Conservation (phyloP, 116 monocot genomes). For the Thalassia testudinum region DNA sequence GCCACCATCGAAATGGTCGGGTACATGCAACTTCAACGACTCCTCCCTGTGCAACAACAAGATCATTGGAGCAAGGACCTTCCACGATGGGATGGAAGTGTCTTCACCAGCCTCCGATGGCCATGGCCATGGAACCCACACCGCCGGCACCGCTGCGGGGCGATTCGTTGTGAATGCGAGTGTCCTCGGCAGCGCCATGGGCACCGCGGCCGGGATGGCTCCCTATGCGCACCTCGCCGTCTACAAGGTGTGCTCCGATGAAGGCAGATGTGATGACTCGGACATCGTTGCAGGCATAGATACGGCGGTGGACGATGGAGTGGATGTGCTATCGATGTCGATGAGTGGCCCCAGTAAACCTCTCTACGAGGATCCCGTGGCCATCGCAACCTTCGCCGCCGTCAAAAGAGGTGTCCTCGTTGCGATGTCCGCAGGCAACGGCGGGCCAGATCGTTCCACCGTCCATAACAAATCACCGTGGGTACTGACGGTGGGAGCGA, state of each 20-base stretch:
- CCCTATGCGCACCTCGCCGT: conserved; percentile 7
- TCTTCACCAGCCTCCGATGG: too few species aligned
- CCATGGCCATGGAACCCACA: too few species aligned
- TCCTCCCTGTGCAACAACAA: too few species aligned
- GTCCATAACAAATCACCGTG: conserved; percentile 26
- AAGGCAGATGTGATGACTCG: not conserved
- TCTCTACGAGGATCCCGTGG: conserved; percentile 10
- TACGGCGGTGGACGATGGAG: conserved; percentile 25
- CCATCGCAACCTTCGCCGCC: conserved; percentile 17
- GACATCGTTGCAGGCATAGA: conserved; percentile 26
- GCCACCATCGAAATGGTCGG: too few species aligned
- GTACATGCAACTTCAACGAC: too few species aligned
- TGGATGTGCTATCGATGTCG: conserved; percentile 26
- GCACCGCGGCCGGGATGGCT: conserved; percentile 11
- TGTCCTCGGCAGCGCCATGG: too few species aligned
- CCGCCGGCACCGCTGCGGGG: too few species aligned
- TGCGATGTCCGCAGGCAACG: conserved; percentile 11
- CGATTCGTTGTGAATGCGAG: too few species aligned
- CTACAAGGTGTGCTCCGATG: conserved; percentile 13
- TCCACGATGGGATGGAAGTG: too few species aligned
- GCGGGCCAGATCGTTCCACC: conserved; percentile 7
- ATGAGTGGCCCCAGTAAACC: conserved; percentile 7
- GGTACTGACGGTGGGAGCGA: conserved; percentile 22
- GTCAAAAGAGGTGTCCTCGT: conserved; percentile 15
- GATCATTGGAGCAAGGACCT: too few species aligned